These are phyloP conservation scores for Fraxinus velutina DNA, from an alignment of 305 asterid species.

Conservation along the genomic window DNA sequence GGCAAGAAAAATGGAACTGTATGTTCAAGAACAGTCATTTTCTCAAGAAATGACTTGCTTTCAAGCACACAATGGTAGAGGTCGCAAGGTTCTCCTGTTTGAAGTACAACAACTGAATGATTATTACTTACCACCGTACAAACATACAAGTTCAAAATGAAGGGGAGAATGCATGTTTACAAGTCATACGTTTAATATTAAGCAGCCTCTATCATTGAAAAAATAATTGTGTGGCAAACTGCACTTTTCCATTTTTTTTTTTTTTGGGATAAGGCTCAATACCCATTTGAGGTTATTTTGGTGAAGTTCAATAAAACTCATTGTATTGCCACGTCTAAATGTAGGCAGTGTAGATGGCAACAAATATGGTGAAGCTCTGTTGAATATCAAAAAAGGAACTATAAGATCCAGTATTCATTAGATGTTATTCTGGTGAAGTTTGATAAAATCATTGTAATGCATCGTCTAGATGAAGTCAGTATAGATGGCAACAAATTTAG, in stretches of 20 bases:
- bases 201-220: neutral
- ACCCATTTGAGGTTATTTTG: neutral
- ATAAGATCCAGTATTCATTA: neutral
- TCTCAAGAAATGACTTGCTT: slow-evolving; percentile 98
- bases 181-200: neutral
- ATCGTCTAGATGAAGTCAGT: neutral
- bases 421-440: neutral
- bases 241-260: neutral
- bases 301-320: neutral
- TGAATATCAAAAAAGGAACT: neutral
- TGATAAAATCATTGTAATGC: neutral
- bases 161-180: neutral
- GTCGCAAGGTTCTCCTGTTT: slow-evolving; percentile 89
- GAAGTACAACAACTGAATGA: slow-evolving; percentile 20
- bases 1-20: slow-evolving; percentile 95
- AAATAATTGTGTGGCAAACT: neutral
- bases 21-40: slow-evolving; percentile 89
- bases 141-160: neutral
- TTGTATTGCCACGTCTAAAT: neutral
- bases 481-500: neutral
- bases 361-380: neutral
- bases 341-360: neutral
- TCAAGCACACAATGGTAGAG: slow-evolving; percentile 93
- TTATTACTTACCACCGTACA: slow-evolving; percentile 1
- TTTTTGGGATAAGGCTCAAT: neutral